Base-by-base conservation (phyloP, 345 rosid species). In the Kernera saxatilis region DNA sequence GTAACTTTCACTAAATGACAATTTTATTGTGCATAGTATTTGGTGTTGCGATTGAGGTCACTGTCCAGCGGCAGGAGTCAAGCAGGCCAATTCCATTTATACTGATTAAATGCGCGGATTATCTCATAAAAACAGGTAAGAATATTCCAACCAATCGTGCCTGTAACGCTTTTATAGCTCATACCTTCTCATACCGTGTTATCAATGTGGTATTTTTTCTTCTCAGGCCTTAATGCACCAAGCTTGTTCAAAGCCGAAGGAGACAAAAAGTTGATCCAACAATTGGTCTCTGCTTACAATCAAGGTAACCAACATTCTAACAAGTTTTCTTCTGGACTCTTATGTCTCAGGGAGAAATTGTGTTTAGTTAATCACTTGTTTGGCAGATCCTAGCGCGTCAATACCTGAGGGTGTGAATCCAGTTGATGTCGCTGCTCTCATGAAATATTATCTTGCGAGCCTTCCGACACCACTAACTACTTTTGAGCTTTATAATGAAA, bases 381-480 rank as follows among this genome's bases (percentile, higher is more conserved):
- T 49, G 62, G 22, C 83, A 93, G 98, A 91, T 77, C 80, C 81
- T 37, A 83, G 77, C 67, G 86, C 91, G 30, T 70, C 88, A 69
- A 73, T 91, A 72, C 96, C 94, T 4, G 98, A 91, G 75, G 90
- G 92, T 22, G 45, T 86, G 64, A 86, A 79, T 78, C 85, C 96
- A 54, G 41, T 82, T 78, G 91, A 87, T 72, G 87, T 86, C 15
- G 96, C 98, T 15, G 87, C 84, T 57, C 82, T 93, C 17, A 61
- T 77, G 70, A 93, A 93, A 72, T 93, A 80, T 75, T 93, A 89
- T 76, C 90, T 93, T 44, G 91, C 97, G 15, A 93, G 98, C 79
- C 97, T 93, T 83, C 96, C 97, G 1, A 87, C 82, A 72, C 96
- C 98, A 15, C 79, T 93, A 50, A 85, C 88, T 45, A 89, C 97